These are phyloP conservation scores for Fonsecaea pedrosoi DNA, from an alignment of 2,329 filamentous ascomycete species.

Conservation along the genomic window DNA sequence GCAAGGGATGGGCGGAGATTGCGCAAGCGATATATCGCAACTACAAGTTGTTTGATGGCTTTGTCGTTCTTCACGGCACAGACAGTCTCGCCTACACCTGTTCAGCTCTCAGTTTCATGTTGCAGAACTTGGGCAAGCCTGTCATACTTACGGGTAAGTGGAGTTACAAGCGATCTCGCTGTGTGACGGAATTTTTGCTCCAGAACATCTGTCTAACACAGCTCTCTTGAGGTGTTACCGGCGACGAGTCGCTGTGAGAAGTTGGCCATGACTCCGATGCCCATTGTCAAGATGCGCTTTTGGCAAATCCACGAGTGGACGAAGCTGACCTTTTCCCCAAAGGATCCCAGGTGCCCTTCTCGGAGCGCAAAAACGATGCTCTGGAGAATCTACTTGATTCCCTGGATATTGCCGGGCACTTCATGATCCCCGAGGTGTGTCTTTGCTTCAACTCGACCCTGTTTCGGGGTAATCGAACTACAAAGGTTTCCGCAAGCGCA, in stretches of 20 bases:
- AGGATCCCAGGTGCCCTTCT: conserved; percentile 82
- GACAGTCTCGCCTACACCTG: conserved; percentile 89
- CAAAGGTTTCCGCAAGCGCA: conserved; percentile 83
- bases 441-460: conserved; percentile 93
- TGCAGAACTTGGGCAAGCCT: conserved; percentile 87
- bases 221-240: not conserved
- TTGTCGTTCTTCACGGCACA: conserved; percentile 88
- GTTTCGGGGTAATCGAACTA: conserved; percentile 85
- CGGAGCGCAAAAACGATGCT: conserved; percentile 87
- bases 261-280: not conserved
- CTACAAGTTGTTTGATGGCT: conserved; percentile 87
- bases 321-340: conserved; percentile 5
- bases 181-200: not conserved
- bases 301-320: not conserved
- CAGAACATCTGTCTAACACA: not conserved
- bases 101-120: conserved; percentile 91
- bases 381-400: conserved; percentile 86
- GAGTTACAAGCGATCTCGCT: not conserved
- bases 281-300: not conserved
- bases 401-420: conserved; percentile 87
- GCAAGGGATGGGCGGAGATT: conserved; percentile 84
- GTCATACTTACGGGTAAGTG: conserved; percentile 74
- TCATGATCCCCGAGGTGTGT: conserved; percentile 90
- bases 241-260: not conserved
- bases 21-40: conserved; percentile 80